These are phyloP conservation scores for Aeminium ludgeri DNA, from an alignment of 495 filamentous ascomycete species.

Conservation along the genomic window DNA sequence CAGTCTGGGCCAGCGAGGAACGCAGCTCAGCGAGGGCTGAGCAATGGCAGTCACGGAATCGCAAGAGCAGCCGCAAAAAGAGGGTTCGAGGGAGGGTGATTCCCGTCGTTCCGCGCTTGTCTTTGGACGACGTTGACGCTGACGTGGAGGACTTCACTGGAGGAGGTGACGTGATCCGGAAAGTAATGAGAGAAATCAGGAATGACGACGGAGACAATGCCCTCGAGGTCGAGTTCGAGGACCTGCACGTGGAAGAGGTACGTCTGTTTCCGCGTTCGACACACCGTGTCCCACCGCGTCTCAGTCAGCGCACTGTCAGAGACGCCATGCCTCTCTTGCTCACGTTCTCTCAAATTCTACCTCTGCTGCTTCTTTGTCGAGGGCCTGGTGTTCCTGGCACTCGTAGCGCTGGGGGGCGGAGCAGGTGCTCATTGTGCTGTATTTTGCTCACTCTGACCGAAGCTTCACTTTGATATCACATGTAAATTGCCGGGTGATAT, in stretches of 20 bases:
- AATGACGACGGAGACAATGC: slow-evolving; percentile 11
- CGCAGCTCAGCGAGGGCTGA: too few relatives aligned
- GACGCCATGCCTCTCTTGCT: not conserved
- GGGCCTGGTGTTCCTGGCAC: too few relatives aligned
- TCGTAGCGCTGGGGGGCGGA: too few relatives aligned
- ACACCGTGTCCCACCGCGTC: not conserved
- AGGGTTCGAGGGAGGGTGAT: not conserved
- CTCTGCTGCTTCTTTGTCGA: too few relatives aligned
- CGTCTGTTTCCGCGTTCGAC: slow-evolving; percentile 1
- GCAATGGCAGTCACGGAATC: not conserved
- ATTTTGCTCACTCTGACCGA: too few relatives aligned
- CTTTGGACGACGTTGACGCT: slow-evolving; percentile 19
- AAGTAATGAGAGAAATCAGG: slow-evolving; percentile 16
- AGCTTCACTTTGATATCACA: too few relatives aligned
- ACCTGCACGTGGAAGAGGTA: slow-evolving; percentile 19
- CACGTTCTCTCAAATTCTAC: too few relatives aligned
- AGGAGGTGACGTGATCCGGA: slow-evolving; percentile 15
- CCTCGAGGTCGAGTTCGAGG: slow-evolving; percentile 20
- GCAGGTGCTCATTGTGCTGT: too few relatives aligned
- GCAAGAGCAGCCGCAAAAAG: slow-evolving; percentile 1
- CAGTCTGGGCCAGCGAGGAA: not conserved
- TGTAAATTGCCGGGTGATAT: too few relatives aligned
- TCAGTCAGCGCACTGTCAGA: not conserved
- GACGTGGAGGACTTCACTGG: slow-evolving; percentile 23
- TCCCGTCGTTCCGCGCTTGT: slow-evolving; percentile 5